These are phyloP conservation scores for Penicillium pancosmium DNA, from an alignment of 495 filamentous ascomycete genomes.

Conservation along the genomic window DNA sequence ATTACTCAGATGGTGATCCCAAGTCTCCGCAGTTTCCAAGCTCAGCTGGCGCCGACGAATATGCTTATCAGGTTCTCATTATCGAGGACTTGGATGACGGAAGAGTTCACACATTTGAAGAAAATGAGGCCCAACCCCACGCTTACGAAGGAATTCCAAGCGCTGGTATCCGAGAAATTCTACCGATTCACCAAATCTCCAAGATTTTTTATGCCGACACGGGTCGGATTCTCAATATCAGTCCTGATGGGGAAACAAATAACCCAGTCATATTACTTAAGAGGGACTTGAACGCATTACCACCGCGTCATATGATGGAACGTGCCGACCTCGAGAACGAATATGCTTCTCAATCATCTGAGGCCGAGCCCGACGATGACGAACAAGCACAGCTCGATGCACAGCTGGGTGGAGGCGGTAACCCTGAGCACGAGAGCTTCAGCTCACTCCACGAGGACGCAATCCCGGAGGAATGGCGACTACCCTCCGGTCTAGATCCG, in stretches of 20 bases:
- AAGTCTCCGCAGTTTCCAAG: slow-evolving; percentile 42
- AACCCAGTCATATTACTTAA: slow-evolving; percentile 88
- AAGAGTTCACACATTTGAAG: slow-evolving; percentile 80
- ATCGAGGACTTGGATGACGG: slow-evolving; percentile 95
- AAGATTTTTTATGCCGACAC: slow-evolving; percentile 99
- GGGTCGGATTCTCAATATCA: slow-evolving; percentile 90
- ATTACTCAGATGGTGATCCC: slow-evolving; percentile 25
- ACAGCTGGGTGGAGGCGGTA: slow-evolving; percentile 61
- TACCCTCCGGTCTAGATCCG: slow-evolving; percentile 82
- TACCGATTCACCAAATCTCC: slow-evolving; percentile 89
- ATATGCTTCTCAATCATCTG: slow-evolving; percentile 18
- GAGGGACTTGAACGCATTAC: slow-evolving; percentile 73
- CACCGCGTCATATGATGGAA: slow-evolving; percentile 69
- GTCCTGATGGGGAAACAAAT: slow-evolving; percentile 73
- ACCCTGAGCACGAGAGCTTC: slow-evolving; percentile 21
- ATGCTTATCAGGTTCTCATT: slow-evolving; percentile 84
- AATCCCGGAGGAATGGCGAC: slow-evolving; percentile 56
- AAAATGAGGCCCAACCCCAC: slow-evolving; percentile 58
- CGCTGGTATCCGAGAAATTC: slow-evolving; percentile 80
- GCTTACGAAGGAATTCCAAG: slow-evolving; percentile 68
- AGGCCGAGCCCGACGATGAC: slow-evolving; percentile 43
- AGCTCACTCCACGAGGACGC: slow-evolving; percentile 35
- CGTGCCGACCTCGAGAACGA: slow-evolving; percentile 42
- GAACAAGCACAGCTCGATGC: slow-evolving; percentile 68
- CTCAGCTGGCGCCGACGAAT: slow-evolving; percentile 64